Conservation (phyloP, 805 yeast species). For the Blastobotrys chiropterorum region DNA sequence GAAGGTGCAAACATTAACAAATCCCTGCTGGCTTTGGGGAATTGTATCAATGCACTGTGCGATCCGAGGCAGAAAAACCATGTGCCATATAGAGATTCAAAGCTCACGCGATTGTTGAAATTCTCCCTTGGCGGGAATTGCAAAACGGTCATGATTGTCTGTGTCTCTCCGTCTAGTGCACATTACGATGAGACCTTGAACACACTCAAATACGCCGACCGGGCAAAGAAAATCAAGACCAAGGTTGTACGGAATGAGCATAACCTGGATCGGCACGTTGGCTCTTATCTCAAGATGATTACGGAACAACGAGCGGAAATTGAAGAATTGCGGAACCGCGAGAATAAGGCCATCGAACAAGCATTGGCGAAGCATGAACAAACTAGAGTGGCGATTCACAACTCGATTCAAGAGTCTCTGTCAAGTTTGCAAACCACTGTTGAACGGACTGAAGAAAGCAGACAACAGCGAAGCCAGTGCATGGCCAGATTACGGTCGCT, state of each 20-base stretch:
- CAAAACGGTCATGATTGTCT: slow-evolving; percentile 92
- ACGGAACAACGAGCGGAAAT: slow-evolving; percentile 74
- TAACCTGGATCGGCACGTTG: slow-evolving; percentile 74
- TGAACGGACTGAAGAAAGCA: slow-evolving; percentile 5
- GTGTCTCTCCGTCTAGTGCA: slow-evolving; percentile 77
- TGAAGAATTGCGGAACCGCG: slow-evolving; percentile 52
- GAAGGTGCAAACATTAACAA: slow-evolving; percentile 94
- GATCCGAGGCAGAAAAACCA: slow-evolving; percentile 62
- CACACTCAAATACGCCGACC: slow-evolving; percentile 82
- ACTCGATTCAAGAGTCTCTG: slow-evolving; percentile 17
- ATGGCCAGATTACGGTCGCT: slow-evolving; percentile 9
- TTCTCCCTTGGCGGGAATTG: slow-evolving; percentile 93
- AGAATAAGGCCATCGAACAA: slow-evolving; percentile 10
- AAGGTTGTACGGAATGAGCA: slow-evolving; percentile 68
- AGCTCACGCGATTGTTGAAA: slow-evolving; percentile 77
- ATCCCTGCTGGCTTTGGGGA: slow-evolving; percentile 83
- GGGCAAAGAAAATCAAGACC: slow-evolving; percentile 88
- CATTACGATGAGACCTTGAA: slow-evolving; percentile 93
- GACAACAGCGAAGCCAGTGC: slow-evolving; percentile 7
- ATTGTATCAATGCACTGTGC: slow-evolving; percentile 88
- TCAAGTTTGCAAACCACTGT: slow-evolving; percentile 10
- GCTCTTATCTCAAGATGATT: slow-evolving; percentile 77
- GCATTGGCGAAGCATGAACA: slow-evolving; percentile 14
- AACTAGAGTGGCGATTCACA: slow-evolving; percentile 8
- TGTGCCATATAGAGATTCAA: slow-evolving; percentile 88